Evolutionary conservation across 164 flowering plant genomes (phyloP).

Genomic region (Protea cynaroides): DNA sequence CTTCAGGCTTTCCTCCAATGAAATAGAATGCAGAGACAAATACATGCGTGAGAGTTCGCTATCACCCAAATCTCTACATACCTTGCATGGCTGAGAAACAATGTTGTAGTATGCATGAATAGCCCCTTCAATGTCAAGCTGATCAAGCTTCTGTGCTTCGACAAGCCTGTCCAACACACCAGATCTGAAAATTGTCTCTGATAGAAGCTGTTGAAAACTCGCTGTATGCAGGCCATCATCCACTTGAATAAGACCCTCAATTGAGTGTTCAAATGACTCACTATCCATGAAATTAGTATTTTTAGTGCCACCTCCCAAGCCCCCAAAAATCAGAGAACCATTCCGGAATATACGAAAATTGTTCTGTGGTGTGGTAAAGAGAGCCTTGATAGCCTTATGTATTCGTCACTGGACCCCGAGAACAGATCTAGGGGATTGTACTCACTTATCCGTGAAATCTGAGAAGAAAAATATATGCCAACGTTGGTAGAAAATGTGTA

Average conservation of each 20-base stretch:
- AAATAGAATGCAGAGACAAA: conserved; percentile 50
- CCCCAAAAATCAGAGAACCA: conserved; percentile 73
- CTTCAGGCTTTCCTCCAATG: conserved; percentile 64
- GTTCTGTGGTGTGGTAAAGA: conserved; percentile 77
- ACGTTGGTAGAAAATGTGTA: too few species aligned
- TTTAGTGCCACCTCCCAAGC: conserved; percentile 48
- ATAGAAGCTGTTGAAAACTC: conserved; percentile 53
- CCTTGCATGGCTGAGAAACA: conserved; percentile 65
- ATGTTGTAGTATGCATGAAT: conserved; percentile 88
- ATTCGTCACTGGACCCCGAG: conserved; percentile 64
- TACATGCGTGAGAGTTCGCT: conserved; percentile 24
- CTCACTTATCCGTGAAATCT: conserved; percentile 70
- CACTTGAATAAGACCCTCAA: conserved; percentile 44
- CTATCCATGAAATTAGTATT: too few species aligned
- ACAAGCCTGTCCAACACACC: conserved; percentile 60
- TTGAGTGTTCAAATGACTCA: conserved; percentile 52
- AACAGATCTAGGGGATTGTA: conserved; percentile 86
- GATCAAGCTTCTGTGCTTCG: conserved; percentile 74
- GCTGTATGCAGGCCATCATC: conserved; percentile 43
- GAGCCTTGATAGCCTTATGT: conserved; percentile 56
- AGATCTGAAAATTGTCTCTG: conserved; percentile 53
- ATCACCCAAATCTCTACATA: conserved; percentile 41
- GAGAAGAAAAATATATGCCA: conserved; percentile 11
- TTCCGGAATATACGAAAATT: conserved; percentile 80
- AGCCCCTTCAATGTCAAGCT: conserved; percentile 86